These are phyloP conservation scores for Neurospora sp. DNA, from an alignment of 2,329 filamentous ascomycete species.

Conservation along the genomic window DNA sequence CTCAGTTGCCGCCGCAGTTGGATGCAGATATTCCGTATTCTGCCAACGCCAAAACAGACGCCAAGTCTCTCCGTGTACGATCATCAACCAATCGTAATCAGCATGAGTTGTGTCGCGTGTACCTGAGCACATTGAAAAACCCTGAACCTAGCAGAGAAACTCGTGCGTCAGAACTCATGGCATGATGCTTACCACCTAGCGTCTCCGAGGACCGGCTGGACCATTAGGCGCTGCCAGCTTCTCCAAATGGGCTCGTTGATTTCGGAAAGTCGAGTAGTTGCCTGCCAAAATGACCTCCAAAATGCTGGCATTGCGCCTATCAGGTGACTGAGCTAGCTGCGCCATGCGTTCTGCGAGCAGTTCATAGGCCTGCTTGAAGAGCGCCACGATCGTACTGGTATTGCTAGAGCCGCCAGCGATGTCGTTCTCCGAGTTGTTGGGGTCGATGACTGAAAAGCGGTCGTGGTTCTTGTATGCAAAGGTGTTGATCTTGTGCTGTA, in stretches of 20 bases:
- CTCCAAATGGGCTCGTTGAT: conserved; percentile 56
- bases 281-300: conserved; percentile 65
- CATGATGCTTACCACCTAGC: background rate
- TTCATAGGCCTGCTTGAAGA: conserved; percentile 57
- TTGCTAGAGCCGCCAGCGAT: conserved; percentile 79
- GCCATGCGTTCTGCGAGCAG: conserved; percentile 49
- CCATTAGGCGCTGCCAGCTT: conserved; percentile 26
- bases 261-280: conserved; percentile 66
- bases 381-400: conserved; percentile 54
- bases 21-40: conserved; percentile 3
- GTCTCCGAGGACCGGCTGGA: background rate
- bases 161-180: background rate
- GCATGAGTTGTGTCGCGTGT: background rate
- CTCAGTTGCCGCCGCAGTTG: background rate
- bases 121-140: background rate
- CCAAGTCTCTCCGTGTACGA: background rate
- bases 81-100: background rate
- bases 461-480: conserved; percentile 51
- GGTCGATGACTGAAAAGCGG: conserved; percentile 82
- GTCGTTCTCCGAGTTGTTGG: conserved; percentile 77
- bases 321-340: conserved; percentile 30
- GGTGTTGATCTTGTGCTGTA: conserved; percentile 32
- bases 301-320: conserved; percentile 40
- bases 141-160: background rate
- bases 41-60: conserved; percentile 2